Conservation (phyloP, 345 rosid species). For the Eucalyptus curtisii region DNA sequence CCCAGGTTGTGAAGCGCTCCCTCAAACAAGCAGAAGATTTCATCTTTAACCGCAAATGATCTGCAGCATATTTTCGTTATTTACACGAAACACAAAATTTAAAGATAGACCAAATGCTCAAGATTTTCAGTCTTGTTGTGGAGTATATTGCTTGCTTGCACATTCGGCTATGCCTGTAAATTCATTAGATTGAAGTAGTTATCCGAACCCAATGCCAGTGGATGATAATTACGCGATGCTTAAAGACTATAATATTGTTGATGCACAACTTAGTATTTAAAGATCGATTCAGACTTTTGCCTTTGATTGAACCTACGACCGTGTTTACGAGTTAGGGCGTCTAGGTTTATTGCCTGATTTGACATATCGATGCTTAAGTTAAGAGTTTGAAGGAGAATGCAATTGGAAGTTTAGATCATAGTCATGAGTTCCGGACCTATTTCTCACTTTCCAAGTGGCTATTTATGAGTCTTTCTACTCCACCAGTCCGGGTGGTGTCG, state of each 20-base stretch:
- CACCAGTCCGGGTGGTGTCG: rapidly evolving
- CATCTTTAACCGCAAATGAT: conserved; percentile 85
- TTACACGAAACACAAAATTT: neutral
- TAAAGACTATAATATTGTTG: neutral
- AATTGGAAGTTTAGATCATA: neutral
- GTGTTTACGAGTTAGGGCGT: neutral
- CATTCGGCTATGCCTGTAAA: neutral
- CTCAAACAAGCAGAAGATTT: conserved; percentile 71
- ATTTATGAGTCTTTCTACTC: neutral
- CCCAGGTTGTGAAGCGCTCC: conserved; percentile 87
- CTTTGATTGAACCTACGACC: neutral
- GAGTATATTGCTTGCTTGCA: neutral
- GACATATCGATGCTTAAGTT: neutral
- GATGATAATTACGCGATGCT: neutral
- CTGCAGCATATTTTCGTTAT: conserved; percentile 11
- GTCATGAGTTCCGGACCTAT: neutral
- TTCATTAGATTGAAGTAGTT: neutral
- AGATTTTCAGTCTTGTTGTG: neutral
- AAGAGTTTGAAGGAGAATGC: neutral
- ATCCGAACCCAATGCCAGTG: neutral
- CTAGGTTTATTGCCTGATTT: rapidly evolving
- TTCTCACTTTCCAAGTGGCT: neutral
- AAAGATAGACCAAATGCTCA: neutral
- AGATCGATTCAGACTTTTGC: neutral
- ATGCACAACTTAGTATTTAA: neutral